Evolutionary conservation across 768 basidiomycete species (phyloP).

Genomic region (Mycena pura): DNA sequence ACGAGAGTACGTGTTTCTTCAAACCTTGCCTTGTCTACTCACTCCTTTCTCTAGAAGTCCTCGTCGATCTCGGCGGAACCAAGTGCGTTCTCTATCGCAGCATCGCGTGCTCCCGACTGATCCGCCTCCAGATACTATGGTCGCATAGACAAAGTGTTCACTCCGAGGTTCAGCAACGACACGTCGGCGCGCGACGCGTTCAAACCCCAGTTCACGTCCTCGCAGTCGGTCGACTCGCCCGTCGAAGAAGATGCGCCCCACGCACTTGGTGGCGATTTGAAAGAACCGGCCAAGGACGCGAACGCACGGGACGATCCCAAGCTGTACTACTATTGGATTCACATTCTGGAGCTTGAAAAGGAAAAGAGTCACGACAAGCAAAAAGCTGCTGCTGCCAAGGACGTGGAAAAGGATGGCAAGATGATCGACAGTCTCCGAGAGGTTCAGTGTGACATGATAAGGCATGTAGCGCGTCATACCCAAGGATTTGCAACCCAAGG

Average conservation of each 20-base stretch:
- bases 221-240: conserved; percentile 49
- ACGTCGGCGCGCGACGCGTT: conserved; percentile 55
- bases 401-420: conserved; percentile 59
- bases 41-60: conserved; percentile 60
- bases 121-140: conserved; percentile 72
- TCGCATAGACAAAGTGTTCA: conserved; percentile 78
- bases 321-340: conserved; percentile 87
- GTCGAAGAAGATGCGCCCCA: conserved; percentile 63
- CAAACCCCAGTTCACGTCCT: conserved; percentile 44
- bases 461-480: conserved; percentile 52
- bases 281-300: conserved; percentile 73
- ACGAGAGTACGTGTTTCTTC: conserved; percentile 74
- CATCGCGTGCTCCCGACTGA: conserved; percentile 24
- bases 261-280: conserved; percentile 79
- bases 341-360: conserved; percentile 80
- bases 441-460: conserved; percentile 80
- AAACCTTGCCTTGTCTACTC: conserved; percentile 5
- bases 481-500: not conserved
- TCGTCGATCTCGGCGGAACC: conserved; percentile 86
- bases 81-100: conserved; percentile 58
- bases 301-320: conserved; percentile 76
- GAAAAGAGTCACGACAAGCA: conserved; percentile 70
- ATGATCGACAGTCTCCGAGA: conserved; percentile 84
- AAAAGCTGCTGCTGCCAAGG: conserved; percentile 53
- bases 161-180: conserved; percentile 61